Base-by-base conservation (phyloP, 495 filamentous ascomycete species). In the Halenospora varia region DNA sequence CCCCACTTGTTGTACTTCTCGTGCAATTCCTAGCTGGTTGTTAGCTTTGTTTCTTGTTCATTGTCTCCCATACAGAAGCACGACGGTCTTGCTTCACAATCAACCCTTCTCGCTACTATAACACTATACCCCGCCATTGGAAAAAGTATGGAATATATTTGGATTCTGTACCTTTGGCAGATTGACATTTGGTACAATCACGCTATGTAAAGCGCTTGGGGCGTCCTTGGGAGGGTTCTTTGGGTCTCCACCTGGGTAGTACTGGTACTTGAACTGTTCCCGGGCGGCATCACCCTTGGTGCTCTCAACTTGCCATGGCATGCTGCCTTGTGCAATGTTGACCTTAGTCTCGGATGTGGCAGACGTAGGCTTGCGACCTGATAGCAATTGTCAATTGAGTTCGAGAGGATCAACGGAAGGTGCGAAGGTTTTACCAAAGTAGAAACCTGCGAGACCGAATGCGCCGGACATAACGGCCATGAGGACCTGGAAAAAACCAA, bases 1-100 rank as follows among this genome's bases (percentile, higher is more conserved):
- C 93, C 94, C 81, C 86, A 96, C 82, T 98, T 98, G 84, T 98
- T 98, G 82, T 84, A 97, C 71, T 85, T 85, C 64, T 97, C 94
- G 75, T 98, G 94, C 55, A 95, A 82, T 49, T 82, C 76, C 94
- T 96, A 35, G 61, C 17, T 53, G 8, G 48, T 44, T 59, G 53
- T 71, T 51, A 72, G 65, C 64, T 47, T 46, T 50, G 18, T 48
- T 62, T 23, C 22, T 25, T 54, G n/a, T 41, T 23, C 35, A 48
- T 35, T 35, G 13, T 35, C 29, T n/a, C n/a, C n/a, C n/a, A 24
- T 49, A 49, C 15, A 23, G n/a, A 8, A 40, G 35, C 35, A 40
- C 35, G 35, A 40, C n/a, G n/a, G 9, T 9, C n/a, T 40, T 9
- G 35, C 35, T n/a, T 40, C 35, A 9, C 9, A 9, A 40, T 48